Base-by-base conservation (phyloP, 768 basidiomycete genomes). In the Sporobolomyces phaffii region DNA sequence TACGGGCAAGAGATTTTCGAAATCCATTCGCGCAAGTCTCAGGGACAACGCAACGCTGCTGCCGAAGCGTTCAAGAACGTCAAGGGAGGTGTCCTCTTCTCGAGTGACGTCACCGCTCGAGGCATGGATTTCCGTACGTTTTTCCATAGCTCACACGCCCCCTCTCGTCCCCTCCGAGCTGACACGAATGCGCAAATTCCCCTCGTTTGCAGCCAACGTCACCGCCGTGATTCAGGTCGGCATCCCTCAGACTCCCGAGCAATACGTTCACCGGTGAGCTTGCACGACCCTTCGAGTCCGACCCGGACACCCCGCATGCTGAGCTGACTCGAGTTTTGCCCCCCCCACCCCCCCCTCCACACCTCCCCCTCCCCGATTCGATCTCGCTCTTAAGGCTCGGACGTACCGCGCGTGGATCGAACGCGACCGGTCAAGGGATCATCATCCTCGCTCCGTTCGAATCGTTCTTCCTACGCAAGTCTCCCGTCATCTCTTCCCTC, bases 171-270 rank as follows among this genome's bases (percentile, higher is more conserved):
- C n/a, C 7, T 13, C n/a, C n/a, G n/a, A n/a, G n/a, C n/a, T n/a
- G n/a, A n/a, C n/a, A n/a, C n/a, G n/a, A n/a, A n/a, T n/a, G n/a
- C n/a, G n/a, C n/a, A n/a, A n/a, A n/a, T n/a, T n/a, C n/a, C n/a
- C n/a, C n/a, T n/a, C n/a, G 29, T 9, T 85, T 74, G 82, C 85
- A 73, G 83, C 84, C 10, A 82, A 83, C 24, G 84, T 87, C 10
- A 84, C 85, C 0, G 79, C 82, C 1, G 82, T 87, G 49, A 72
- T 86, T 10, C 86, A 87, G 74, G 76, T 78, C 60, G 79, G 79
- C 28, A 69, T 78, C 13, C 80, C 80, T 10, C 73, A 70, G 54
- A 74, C 65, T 31, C 62, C 74, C 8, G 79, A 80, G 70, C 78
- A 80, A 68, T 80, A 76, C 78, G 58, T 61, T 45, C 64, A 63